Evolutionary conservation across 345 rosid genomes (phyloP), one percentile per base, ranked within the genome.

Genomic region (Microcos paniculata): DNA sequence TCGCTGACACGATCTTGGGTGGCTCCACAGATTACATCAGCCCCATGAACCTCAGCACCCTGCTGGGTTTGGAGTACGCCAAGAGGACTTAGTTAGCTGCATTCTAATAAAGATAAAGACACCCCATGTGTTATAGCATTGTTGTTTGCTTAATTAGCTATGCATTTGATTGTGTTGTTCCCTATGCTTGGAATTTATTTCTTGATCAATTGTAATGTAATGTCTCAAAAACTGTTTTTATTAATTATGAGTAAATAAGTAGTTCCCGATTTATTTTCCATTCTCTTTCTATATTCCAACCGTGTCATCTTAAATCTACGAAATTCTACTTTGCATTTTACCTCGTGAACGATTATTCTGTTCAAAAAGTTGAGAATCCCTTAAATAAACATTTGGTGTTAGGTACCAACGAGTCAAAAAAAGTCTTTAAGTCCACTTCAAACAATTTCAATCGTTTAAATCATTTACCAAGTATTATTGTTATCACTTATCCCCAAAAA

Each of bases 1-100:
- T 96, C 10, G 94, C 87, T 43, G 76, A 73, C 31, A 73, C 45
- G 49, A 88, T 93, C 77, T 48, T 86, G 82, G 86, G 62, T 0
- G 98, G 94, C 28, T 74, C 84, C 43, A 59, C 76, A 45, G 64
- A 78, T 45, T 88, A 87, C 74, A 93, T 93, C 92, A 68, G 81
- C 73, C 99, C 99, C 19, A 93, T 95, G 99, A 95, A 95, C 62
- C 96, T 95, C 78, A 90, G 88, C 90, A 81, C 97, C 81, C 80
- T 89, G 82, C 77, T 95, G 75, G 88, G 87, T 75, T 21, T 83
- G 79, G 93, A 88, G 40, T 35, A 35, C 40, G 6, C 40, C 40
- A 35, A 35, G 40, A 78, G 70, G 74, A 72, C 58, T 72, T 79
- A 56, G 77, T 13, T 38, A 23, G 62, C 55, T 52, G 10, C 43